Evolutionary conservation across 352 stramenopile species (phyloP).

Genomic region (Thalassiosira exigua): DNA sequence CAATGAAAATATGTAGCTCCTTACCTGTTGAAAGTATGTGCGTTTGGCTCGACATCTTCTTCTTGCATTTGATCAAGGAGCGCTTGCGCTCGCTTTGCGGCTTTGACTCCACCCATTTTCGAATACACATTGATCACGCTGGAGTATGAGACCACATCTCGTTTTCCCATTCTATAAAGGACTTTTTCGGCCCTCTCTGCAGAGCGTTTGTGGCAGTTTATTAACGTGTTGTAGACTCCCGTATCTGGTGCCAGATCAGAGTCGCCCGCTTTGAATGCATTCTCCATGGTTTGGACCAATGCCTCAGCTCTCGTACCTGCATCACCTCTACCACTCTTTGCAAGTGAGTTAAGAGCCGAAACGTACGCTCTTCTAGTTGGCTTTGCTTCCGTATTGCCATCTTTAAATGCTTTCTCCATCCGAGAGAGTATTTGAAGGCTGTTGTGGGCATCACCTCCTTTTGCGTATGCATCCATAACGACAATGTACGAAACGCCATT

Average conservation of each 20-base stretch:
- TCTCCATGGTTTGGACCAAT: conserved; percentile 67
- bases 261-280: conserved; percentile 44
- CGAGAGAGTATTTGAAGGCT: conserved; percentile 46
- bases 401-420: conserved; percentile 48
- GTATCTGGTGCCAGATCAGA: conserved; percentile 47
- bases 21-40: conserved; percentile 47
- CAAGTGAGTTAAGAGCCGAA: conserved; percentile 60
- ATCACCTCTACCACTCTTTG: conserved; percentile 42
- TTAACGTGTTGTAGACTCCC: conserved; percentile 69
- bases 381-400: conserved; percentile 43
- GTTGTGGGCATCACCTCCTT: conserved; percentile 44
- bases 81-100: conserved; percentile 51
- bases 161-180: conserved; percentile 49
- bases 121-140: conserved; percentile 63
- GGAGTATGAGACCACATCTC: conserved; percentile 51
- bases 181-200: conserved; percentile 40
- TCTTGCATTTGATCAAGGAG: conserved; percentile 66
- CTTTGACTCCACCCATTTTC: conserved; percentile 41
- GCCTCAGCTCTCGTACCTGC: conserved; percentile 53
- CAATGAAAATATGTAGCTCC: too few relatives aligned
- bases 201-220: conserved; percentile 61
- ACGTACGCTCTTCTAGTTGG: conserved; percentile 59
- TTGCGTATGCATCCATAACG: conserved; percentile 47
- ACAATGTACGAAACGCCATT: conserved; percentile 48
- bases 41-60: conserved; percentile 29